phyloP scores from a whole-genome alignment of 2,329 filamentous ascomycete genomes.

The Calycina herbarum region DNA sequence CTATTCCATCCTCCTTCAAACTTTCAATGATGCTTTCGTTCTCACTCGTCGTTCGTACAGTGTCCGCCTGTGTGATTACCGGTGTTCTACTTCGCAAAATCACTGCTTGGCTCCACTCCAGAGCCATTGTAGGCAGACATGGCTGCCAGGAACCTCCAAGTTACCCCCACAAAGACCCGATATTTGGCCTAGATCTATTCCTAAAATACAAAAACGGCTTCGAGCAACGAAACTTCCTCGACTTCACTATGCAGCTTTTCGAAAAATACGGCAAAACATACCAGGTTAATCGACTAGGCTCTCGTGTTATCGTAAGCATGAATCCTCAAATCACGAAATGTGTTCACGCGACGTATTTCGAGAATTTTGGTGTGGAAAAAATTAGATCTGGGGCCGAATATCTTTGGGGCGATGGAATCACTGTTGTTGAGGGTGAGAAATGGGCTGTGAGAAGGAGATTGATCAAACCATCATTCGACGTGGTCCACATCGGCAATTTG shows the following conservation, averaged over 20 bases:
- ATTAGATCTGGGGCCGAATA: background rate
- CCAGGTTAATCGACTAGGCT: background rate
- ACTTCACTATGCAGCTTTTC: background rate
- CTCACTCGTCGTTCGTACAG: background rate
- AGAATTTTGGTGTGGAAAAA: slow-evolving; percentile 3
- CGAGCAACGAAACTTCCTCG: background rate
- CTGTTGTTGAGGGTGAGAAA: slow-evolving; percentile 1
- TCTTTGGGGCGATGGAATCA: slow-evolving; percentile 1
- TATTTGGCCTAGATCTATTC: slow-evolving; percentile 1
- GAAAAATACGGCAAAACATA: slow-evolving; percentile 4
- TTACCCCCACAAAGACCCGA: background rate
- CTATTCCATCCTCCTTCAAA: background rate
- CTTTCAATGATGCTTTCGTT: background rate
- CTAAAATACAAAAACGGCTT: background rate
- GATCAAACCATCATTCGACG: slow-evolving; percentile 4
- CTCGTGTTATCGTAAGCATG: background rate
- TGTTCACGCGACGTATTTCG: background rate
- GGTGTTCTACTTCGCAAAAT: background rate
- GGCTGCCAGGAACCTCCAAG: background rate
- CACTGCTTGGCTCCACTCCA: background rate
- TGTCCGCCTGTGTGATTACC: background rate
- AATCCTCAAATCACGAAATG: background rate
- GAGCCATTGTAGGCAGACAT: background rate
- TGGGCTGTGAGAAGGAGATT: background rate
- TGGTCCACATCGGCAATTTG: background rate